These are phyloP conservation scores for Fonsecaea multimorphosa DNA, from an alignment of 2,329 filamentous ascomycete genomes.

Conservation along the genomic window DNA sequence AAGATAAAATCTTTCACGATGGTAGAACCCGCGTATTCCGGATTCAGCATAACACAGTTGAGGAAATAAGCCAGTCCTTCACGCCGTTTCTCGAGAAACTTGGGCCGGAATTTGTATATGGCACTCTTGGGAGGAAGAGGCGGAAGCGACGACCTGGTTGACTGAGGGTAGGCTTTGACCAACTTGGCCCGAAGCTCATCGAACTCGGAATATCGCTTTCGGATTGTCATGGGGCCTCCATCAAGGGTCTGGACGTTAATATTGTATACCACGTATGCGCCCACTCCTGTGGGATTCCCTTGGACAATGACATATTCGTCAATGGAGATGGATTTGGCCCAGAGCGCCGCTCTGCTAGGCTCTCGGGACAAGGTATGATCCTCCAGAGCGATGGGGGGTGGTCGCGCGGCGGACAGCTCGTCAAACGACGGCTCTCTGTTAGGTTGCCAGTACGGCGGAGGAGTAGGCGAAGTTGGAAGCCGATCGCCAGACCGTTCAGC, in stretches of 20 bases:
- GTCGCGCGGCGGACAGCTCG: conserved; percentile 47
- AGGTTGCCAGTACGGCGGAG: conserved; percentile 55
- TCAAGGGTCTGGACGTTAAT: conserved; percentile 84
- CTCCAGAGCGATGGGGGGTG: conserved; percentile 63
- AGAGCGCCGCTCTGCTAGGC: conserved; percentile 62
- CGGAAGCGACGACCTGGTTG: conserved; percentile 72
- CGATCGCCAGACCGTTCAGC: conserved; percentile 4
- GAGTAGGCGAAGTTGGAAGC: conserved; percentile 13
- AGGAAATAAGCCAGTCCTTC: conserved; percentile 88
- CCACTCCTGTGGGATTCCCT: conserved; percentile 59
- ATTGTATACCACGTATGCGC: conserved; percentile 96
- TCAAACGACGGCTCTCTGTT: conserved; percentile 51
- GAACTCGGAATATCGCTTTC: conserved; percentile 86
- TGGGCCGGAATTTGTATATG: conserved; percentile 77
- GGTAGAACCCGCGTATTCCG: conserved; percentile 90
- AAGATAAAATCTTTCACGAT: conserved; percentile 92
- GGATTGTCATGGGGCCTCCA: conserved; percentile 63
- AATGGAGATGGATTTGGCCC: conserved; percentile 67
- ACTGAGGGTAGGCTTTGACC: conserved; percentile 79
- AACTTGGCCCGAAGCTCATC: conserved; percentile 78
- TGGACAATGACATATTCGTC: conserved; percentile 67
- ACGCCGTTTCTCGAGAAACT: conserved; percentile 84
- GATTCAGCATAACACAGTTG: conserved; percentile 90
- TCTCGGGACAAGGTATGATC: conserved; percentile 66
- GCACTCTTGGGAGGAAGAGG: conserved; percentile 87